Evolutionary conservation across 176 grass and related monocot genomes (phyloP).

Genomic region (Oryza coarctata): DNA sequence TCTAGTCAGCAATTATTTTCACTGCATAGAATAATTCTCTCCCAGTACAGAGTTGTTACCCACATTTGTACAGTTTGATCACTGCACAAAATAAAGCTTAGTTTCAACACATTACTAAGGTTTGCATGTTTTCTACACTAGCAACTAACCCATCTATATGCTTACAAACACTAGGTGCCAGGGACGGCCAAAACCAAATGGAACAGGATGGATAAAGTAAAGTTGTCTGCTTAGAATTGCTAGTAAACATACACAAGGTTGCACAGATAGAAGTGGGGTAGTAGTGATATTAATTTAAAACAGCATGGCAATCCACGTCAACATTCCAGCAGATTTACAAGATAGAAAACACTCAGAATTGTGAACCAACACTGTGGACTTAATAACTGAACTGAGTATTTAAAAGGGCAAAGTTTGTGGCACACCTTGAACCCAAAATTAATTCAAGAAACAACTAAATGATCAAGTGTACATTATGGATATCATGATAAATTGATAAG

Average conservation of each 20-base stretch:
- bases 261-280: neutral
- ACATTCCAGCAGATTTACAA: neutral
- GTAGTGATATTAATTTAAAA: neutral
- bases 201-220: neutral
- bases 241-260: neutral
- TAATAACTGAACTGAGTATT: neutral
- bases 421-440: neutral
- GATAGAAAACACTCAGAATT: neutral
- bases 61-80: neutral
- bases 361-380: neutral
- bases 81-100: conserved; percentile 12
- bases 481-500: neutral
- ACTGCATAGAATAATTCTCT: neutral
- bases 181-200: neutral
- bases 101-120: conserved; percentile 4
- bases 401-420: neutral
- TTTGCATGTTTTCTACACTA: neutral
- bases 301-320: neutral
- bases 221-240: neutral
- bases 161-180: neutral
- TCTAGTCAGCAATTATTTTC: neutral
- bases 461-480: neutral
- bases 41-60: neutral
- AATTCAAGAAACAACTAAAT: neutral
- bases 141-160: neutral